phyloP scores from a whole-genome alignment of 2,329 filamentous ascomycete genomes.

The Diaporthe eres region DNA sequence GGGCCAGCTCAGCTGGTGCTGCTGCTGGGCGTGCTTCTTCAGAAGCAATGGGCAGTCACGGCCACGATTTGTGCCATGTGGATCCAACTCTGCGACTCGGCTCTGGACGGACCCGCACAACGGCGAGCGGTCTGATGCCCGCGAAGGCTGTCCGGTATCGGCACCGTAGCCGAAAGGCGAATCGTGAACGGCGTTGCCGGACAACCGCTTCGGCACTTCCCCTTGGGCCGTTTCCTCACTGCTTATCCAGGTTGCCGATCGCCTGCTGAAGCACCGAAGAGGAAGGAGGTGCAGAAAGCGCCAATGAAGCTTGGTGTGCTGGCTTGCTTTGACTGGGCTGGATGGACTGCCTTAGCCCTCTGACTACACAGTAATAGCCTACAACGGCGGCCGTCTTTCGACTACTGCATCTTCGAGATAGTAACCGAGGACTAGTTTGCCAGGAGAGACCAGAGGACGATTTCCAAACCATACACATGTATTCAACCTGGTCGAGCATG shows the following conservation, averaged over 20 bases:
- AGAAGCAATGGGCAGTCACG: constrained; percentile 2
- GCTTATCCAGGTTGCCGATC: constrained; percentile 14
- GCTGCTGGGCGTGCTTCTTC: background rate
- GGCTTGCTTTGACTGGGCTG: background rate
- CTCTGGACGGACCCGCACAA: constrained; percentile 17
- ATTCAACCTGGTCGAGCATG: background rate
- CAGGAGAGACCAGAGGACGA: background rate
- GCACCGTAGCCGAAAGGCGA: constrained; percentile 35
- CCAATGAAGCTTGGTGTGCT: background rate
- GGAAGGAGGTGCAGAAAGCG: constrained; percentile 13
- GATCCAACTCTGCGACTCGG: constrained; percentile 33
- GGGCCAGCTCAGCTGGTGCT: constrained; percentile 7
- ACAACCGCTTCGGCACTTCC: constrained; percentile 29
- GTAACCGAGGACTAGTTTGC: background rate
- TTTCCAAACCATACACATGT: background rate
- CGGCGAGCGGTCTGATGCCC: constrained; percentile 21
- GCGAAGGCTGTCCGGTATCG: constrained; percentile 40
- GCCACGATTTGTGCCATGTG: constrained; percentile 31
- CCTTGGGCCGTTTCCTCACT: constrained; percentile 10
- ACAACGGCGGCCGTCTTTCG: background rate
- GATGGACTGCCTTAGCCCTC: background rate
- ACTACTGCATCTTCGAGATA: background rate
- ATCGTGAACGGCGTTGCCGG: constrained; percentile 32
- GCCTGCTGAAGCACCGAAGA: constrained; percentile 1
- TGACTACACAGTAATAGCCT: background rate